phyloP scores from a whole-genome alignment of 768 basidiomycete species.

The Mycena rebaudengoi region DNA sequence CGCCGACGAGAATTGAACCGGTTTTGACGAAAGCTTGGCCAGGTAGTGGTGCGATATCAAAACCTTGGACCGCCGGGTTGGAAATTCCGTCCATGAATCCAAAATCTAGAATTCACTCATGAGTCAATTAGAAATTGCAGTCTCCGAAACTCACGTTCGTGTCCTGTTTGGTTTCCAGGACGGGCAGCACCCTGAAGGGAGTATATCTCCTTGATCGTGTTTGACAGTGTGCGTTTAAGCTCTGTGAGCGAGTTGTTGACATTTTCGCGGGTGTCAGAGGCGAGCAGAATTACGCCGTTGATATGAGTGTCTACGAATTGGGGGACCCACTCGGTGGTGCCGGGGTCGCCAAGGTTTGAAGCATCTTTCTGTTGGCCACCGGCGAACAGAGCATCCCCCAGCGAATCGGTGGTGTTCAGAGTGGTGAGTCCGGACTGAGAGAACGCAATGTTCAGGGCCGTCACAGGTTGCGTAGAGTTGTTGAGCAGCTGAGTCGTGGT shows the following conservation, averaged over 20 bases:
- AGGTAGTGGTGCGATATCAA: slow-evolving; percentile 22
- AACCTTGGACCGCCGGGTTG: slow-evolving; percentile 18
- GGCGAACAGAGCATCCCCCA: slow-evolving; percentile 47
- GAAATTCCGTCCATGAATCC: slow-evolving; percentile 16
- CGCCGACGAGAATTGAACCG: slow-evolving; percentile 31
- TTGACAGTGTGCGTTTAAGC: slow-evolving; percentile 3
- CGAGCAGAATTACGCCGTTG: background rate
- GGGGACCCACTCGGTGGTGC: background rate
- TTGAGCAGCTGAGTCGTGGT: slow-evolving; percentile 51
- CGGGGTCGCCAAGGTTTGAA: background rate
- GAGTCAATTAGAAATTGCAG: background rate
- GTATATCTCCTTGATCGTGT: slow-evolving; percentile 18
- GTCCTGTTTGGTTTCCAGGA: slow-evolving; percentile 25
- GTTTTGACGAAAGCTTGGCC: slow-evolving; percentile 22
- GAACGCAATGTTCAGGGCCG: slow-evolving; percentile 62
- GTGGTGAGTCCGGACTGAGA: slow-evolving; percentile 55
- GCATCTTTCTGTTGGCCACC: slow-evolving; percentile 53
- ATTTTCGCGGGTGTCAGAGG: background rate
- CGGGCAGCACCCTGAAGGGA: slow-evolving; percentile 26
- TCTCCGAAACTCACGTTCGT: slow-evolving; percentile 34
- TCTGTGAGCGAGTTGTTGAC: background rate
- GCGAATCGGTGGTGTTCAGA: slow-evolving; percentile 51
- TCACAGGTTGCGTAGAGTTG: slow-evolving; percentile 34
- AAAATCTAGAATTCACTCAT: slow-evolving; percentile 14
- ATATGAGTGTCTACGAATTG: background rate